Base-by-base conservation (phyloP, 2,329 filamentous ascomycete genomes). In the Ceratocystiopsis minuta region DNA sequence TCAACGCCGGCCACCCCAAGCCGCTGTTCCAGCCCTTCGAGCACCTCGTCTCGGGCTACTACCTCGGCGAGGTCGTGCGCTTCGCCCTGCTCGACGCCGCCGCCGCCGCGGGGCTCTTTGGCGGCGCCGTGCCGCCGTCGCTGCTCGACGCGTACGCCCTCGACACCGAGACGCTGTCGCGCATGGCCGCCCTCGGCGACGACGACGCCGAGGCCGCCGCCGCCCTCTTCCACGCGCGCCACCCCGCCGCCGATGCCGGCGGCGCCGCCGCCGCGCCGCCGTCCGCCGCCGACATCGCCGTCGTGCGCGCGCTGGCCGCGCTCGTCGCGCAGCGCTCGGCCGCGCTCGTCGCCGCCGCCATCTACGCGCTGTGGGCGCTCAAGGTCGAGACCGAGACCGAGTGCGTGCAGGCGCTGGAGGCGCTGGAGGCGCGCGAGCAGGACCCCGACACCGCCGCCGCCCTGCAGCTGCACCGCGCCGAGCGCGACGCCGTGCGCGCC, bases 51-150 rank as follows among this genome's bases (percentile, higher is more conserved):
- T 72, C 72, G 49, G 77, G 77, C 33, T 73, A 70, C 51, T 80
- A 81, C 52, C 58, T 81, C 3, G 77, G 77, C 38, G 77, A 81
- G 55, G 67, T 80, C 38, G 71, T 66, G 49, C 65, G 77, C 16
- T 55, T 74, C 13, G 64, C 67, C 0, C 58, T 78, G 36, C 47
- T 76, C 17, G 75, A 80, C 46, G 74, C 72, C 0, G 66, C 78
- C 38, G 57, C 66, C 43, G 64, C 61, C 0, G 63, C 67, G 0
- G 70, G 66, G 0, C 49, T 76, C 0, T 63, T 78, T 38, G 71
- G 69, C 2, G 73, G 74, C 11, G 54, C 69, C 6, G 55, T 77
- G 11, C 74, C 75, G 12, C 55, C 65, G 3, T 72, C 66, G 2
- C 54, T 79, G 37, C 53, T 56, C 32, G 55, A 59, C 33, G 63